A percentile compares a stretch with the other conserved stretches of the same genome.
Evolutionary conservation across 768 basidiomycete species (phyloP).

Genomic region (Melanogaster broomeanus): DNA sequence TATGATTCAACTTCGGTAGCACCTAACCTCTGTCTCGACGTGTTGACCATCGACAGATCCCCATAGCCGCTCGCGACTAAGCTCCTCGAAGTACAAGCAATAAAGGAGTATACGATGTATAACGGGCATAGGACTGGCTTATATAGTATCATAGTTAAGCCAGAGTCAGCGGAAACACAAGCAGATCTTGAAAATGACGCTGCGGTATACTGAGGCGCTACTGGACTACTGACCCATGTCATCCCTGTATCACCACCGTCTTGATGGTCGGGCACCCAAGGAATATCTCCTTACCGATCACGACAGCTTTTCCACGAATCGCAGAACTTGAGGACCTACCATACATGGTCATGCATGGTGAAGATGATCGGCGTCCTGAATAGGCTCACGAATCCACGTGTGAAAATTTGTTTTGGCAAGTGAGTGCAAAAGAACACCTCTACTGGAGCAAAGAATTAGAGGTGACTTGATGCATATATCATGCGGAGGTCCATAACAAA

Average conservation of each 20-base stretch:
- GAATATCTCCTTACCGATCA: too few species aligned
- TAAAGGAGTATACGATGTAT: too few species aligned
- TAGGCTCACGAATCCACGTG: not conserved
- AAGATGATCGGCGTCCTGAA: not conserved
- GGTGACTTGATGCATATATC: constrained; percentile 13
- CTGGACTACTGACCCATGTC: too few species aligned
- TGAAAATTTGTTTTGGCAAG: constrained; percentile 9
- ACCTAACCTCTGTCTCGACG: constrained; percentile 18
- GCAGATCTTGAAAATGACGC: too few species aligned
- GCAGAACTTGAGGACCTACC: not conserved
- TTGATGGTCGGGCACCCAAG: too few species aligned
- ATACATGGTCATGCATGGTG: not conserved
- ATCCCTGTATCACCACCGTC: too few species aligned
- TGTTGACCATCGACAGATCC: constrained; percentile 19
- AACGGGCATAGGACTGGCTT: too few species aligned
- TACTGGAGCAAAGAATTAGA: not conserved
- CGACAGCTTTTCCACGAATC: constrained; percentile 10
- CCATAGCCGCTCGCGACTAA: constrained; percentile 20
- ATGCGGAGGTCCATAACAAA: constrained; percentile 27
- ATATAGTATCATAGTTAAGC: too few species aligned
- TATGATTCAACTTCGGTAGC: constrained; percentile 19
- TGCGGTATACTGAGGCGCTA: too few species aligned
- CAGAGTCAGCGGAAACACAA: too few species aligned
- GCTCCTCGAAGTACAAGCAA: not conserved
- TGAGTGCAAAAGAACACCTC: not conserved